Base-by-base conservation (phyloP, 768 basidiomycete species). In the Podaxis sp. region DNA sequence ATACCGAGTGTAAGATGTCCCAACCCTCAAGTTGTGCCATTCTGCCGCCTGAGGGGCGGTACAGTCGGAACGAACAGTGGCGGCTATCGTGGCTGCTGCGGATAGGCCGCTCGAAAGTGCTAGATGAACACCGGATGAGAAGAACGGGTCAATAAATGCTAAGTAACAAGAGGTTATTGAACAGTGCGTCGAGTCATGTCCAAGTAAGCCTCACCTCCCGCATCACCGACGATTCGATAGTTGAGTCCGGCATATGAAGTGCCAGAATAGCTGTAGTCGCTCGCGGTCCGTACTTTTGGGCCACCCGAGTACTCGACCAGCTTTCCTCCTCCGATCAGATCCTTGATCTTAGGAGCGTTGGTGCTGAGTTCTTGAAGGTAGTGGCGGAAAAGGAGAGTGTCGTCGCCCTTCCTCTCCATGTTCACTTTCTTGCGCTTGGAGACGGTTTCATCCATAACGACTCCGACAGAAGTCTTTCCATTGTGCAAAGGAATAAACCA, bases 401-500 rank as follows among this genome's bases (percentile, higher is more conserved):
- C 55, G 9, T 60, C 36, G 4, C 61, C 57, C 47, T 62, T 62
- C 44, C 48, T 65, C 37, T 64, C 56, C 50, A 54, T 21, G 6
- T 28, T 48, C 7, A 61, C 48, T 57, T 68, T 67, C 65, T 69
- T 71, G 48, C 54, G 32, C 32, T 58, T 72, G 5, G 69, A 66
- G 18, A 65, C 63, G 16, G 64, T 66, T 50, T 71, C 67, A 40
- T 71, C 57, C 67, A 77, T 70, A 5, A 82, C 78, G 16, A 82
- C 66, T 0, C 80, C 80, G 5, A 82, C 64, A 13, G 81, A 82
- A 1, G 73, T 85, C 9, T 40, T 69, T 14, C 74, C 74, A 44
- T 72, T 61, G 53, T 79, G 79, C 42, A 82, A 70, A 5, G 81
- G 82, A 36, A 82, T 82, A 52, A 77, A 77, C 81, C 80, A 82